Base-by-base conservation (phyloP, 1,284 basidiomycete genomes). In the Mycena sp. region DNA sequence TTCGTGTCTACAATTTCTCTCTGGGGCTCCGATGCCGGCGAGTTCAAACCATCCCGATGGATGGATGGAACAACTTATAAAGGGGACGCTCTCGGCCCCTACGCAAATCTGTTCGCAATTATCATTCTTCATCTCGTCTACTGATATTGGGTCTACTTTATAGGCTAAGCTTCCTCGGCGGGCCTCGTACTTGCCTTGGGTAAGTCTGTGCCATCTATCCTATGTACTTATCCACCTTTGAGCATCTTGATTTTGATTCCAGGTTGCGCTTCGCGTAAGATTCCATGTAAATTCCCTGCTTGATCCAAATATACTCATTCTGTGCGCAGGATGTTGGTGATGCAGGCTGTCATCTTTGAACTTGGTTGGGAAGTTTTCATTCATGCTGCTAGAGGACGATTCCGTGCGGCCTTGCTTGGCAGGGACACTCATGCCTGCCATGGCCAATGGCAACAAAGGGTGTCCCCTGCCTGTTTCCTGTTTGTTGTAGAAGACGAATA, bases 241-340 rank as follows among this genome's bases (percentile, higher is more conserved):
- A 35, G 32, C 32, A 35, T 35, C n/a, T n/a, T n/a, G n/a, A 43
- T 23, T 43, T 19, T 43, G 17, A 43, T 10, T 43, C 21, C 40
- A 50, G 56, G 14, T 50, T 45, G 56, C 46, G 56, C 21, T 58
- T 58, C 14, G 56, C 56, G 56, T 50, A 32, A 41, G 56, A 48
- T 11, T 43, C 40, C 16, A 43, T 35, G 32, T 35, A 23, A 43
- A 17, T 43, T 43, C 21, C 7, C 40, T 43, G 17, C 21, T 43
- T 23, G 16, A 43, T 35, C 32, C 32, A 43, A 43, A 43, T 43
- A n/a, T 43, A 43, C 40, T 43, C n/a, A 38, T 32, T 23, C 4
- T 0, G 2, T 0, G 9, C 40, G 9, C 40, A 51, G 56, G 21
- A 26, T 58, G 10, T 35, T 58, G 35, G 56, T 50, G 46, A 58